These are phyloP conservation scores for Tulasnella sp. DNA, from an alignment of 768 basidiomycete species.

Conservation along the genomic window DNA sequence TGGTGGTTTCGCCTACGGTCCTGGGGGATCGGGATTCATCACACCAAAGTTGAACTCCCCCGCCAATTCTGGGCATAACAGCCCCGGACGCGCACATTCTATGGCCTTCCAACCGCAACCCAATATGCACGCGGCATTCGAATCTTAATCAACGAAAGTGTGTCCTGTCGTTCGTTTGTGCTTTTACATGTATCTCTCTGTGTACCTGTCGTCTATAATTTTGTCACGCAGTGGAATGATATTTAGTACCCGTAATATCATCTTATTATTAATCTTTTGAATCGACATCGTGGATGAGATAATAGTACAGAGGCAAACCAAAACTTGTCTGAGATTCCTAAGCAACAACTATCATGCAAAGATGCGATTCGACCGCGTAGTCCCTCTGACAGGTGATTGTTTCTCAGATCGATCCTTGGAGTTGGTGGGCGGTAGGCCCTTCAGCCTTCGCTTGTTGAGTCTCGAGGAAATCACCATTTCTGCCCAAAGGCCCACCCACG, in stretches of 20 bases:
- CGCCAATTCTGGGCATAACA: conserved; percentile 10
- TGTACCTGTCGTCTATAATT: too few relatives aligned
- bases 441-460: background rate
- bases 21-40: conserved; percentile 72
- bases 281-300: too few relatives aligned
- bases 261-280: too few relatives aligned
- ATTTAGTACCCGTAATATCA: too few relatives aligned
- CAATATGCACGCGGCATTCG: conserved; percentile 7
- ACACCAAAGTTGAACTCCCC: conserved; percentile 36
- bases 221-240: too few relatives aligned
- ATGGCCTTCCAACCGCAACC: background rate
- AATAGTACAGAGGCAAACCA: too few relatives aligned
- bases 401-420: background rate
- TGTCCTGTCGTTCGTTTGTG: too few relatives aligned
- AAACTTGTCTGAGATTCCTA: too few relatives aligned
- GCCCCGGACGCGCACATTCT: background rate
- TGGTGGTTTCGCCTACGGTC: conserved; percentile 77
- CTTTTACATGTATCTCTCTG: too few relatives aligned
- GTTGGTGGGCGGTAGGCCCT: conserved; percentile 1
- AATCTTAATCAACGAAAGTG: background rate
- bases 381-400: background rate
- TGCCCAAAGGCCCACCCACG: background rate
- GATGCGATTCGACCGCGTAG: background rate
- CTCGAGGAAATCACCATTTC: background rate
- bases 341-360: too few relatives aligned